Base-by-base conservation (phyloP, 2,329 filamentous ascomycete genomes). In the Geosmithia morbida region DNA sequence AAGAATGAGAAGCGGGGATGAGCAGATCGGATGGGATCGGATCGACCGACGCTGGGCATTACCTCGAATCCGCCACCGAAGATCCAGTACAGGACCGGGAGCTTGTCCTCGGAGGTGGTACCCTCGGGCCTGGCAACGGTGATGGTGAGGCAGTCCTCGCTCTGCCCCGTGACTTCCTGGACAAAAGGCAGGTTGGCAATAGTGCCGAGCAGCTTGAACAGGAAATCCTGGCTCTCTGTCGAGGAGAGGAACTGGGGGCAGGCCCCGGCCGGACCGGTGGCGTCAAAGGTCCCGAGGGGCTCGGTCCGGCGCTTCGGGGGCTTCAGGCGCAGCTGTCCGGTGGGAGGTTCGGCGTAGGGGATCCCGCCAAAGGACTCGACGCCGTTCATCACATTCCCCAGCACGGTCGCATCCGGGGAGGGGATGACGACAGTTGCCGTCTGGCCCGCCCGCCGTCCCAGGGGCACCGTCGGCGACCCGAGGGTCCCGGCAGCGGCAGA, bases 301-400 rank as follows among this genome's bases (percentile, higher is more conserved):
- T 67, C 62, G 7, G 70, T 76, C 17, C 85, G 63, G 19, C 51
- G 58, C 56, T 79, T 72, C 1, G 86, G 86, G 7, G 83, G 80
- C 57, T 75, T 80, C 33, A 92, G 71, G 16, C 86, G 78, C 22
- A 87, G 66, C 2, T 69, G 59, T 0, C 81, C 83, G 0, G 75
- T 70, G 0, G 85, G 85, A 1, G 83, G 73, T 51, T 85, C 68
- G 2, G 85, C 84, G 56, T 80, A 92, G 2, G 85, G 85, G 48
- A 92, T 86, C 18, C 81, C 83, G 48, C 74, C 78, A 65, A 86
- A 89, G 19, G 69, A 75, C 49, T 90, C 85, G 18, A 87, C 71
- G 18, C 29, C 83, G 79, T 13, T 81, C 66, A 13, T 48, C 16
- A 49, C 46, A 29, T 54, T 55, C 22, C 56, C 56, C 18, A 57